These are phyloP conservation scores for Pseudoperonospora humuli DNA, from an alignment of 352 stramenopile genomes.

Conservation along the genomic window DNA sequence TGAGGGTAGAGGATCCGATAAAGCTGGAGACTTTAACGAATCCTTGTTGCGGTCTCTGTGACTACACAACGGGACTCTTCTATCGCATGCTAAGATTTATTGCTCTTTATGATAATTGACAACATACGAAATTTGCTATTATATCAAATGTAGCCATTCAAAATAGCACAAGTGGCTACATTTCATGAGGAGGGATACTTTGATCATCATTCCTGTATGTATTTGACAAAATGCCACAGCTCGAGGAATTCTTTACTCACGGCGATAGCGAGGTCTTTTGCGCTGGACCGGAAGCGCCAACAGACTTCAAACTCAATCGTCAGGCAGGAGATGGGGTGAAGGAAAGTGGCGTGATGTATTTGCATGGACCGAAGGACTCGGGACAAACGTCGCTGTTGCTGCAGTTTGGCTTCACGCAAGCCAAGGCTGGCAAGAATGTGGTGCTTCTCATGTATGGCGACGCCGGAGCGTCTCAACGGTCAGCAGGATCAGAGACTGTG, in stretches of 20 bases:
- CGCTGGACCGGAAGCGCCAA: not conserved
- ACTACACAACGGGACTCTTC: no score
- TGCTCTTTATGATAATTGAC: no score
- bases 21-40: no score
- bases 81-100: no score
- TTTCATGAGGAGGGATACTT: slow-evolving; percentile 4
- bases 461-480: slow-evolving; percentile 15
- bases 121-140: no score
- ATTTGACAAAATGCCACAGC: slow-evolving; percentile 16
- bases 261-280: slow-evolving; percentile 23
- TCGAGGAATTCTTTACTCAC: slow-evolving; percentile 67
- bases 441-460: slow-evolving; percentile 42
- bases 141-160: no score
- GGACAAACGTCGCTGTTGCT: slow-evolving; percentile 59
- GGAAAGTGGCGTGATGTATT: slow-evolving; percentile 28
- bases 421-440: slow-evolving; percentile 30
- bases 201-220: slow-evolving; percentile 2
- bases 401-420: slow-evolving; percentile 55
- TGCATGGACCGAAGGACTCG: slow-evolving; percentile 32
- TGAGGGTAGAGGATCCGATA: no score
- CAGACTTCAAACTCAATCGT: slow-evolving; percentile 7
- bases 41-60: no score
- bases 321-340: not conserved
- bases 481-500: slow-evolving; percentile 20
- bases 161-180: not conserved